Base-by-base conservation (phyloP, 306 rosid species). In the Vigna angularis region DNA sequence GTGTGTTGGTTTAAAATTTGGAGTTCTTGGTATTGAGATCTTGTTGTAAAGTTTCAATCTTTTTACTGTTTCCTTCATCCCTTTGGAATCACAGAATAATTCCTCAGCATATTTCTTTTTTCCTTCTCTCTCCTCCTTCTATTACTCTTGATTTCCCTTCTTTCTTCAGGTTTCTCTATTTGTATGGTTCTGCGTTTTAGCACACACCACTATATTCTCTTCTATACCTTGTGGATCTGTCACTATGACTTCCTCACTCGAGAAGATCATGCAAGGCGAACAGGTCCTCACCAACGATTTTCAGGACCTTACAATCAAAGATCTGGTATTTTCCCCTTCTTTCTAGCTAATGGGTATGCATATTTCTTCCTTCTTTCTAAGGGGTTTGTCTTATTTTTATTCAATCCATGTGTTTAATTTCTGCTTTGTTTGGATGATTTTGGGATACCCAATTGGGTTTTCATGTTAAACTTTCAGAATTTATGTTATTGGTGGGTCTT, bases 191-290 rank as follows among this genome's bases (percentile, higher is more conserved):
- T 65, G 7, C 55, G 57, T 30, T 22, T 15, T 18, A 11, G 17
- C 48, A 45, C 70, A 26, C 13, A 4, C 14, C 53, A 50, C 80
- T 63, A 10, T 22, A 18, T 38, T 20, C 38, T 75, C 40, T 65
- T 7, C 40, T 18, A 20, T 14, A 50, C 16, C 49, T 50, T 16
- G n/a, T 30, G n/a, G 22, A 55, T 68, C 76, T 82, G 24, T 44
- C 75, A 32, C 71, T 64, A 82, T 82, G 85, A 32, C 79, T 77
- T 75, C 72, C 55, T 45, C 75, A 71, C 75, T 82, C 49, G 36
- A 15, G 17, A 17, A 66, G 30, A 73, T 56, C 63, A 73, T 56
- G 55, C 45, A 73, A 32, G 13, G 16, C 47, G 36, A 79, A n/a
- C 22, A 79, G 20, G 28, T 61, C 56, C 57, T 49, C 13, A 0